Percentiles rank a stretch among this genome's conserved stretches.
Conservation (phyloP, 148 eudicot species). For the Arbutus unedo region DNA sequence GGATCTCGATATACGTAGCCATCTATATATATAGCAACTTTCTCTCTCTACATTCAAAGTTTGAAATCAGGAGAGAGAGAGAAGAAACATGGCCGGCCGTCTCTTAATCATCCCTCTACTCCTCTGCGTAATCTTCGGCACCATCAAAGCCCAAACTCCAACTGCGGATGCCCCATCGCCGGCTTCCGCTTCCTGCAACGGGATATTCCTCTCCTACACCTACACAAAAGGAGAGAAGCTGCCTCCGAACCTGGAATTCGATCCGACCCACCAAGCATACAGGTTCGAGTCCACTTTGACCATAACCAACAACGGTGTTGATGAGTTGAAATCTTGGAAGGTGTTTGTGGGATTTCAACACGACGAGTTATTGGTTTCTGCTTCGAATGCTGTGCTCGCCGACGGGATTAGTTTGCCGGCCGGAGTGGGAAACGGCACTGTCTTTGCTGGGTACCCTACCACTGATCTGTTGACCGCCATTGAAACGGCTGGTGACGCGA, state of each 20-base stretch:
- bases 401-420: constrained; percentile 54
- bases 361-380: constrained; percentile 49
- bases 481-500: constrained; percentile 32
- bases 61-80: background rate
- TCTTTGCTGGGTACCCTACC: constrained; percentile 49
- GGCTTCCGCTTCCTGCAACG: constrained; percentile 32
- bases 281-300: constrained; percentile 49
- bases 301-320: constrained; percentile 46
- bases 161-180: constrained; percentile 25
- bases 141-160: background rate
- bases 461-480: constrained; percentile 38
- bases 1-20: background rate
- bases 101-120: background rate
- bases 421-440: constrained; percentile 47
- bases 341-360: constrained; percentile 57
- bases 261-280: constrained; percentile 44
- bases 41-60: constrained; percentile 16
- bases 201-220: constrained; percentile 32
- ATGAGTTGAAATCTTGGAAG: constrained; percentile 51
- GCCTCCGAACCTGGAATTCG: constrained; percentile 21
- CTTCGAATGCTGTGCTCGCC: constrained; percentile 38
- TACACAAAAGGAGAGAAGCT: constrained; percentile 14
- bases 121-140: constrained; percentile 12
- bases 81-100: background rate
- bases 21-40: background rate